Evolutionary conservation across 768 basidiomycete species (phyloP), one percentile per base, ranked within the genome.

Genomic region (Rhizopogon sp.): DNA sequence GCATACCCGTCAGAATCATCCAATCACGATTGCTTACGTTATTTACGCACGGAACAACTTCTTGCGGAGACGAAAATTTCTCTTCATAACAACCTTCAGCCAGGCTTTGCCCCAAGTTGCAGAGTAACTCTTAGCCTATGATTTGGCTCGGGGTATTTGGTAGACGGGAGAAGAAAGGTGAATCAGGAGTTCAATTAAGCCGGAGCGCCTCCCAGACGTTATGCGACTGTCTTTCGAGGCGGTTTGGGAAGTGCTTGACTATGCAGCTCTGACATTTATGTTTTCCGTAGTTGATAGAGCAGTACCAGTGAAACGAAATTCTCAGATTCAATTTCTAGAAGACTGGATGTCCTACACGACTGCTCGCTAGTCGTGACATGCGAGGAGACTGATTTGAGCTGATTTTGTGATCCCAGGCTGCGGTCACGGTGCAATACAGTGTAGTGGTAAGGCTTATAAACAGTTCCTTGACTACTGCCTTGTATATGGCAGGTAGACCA

Each of bases 141-240:
- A 31, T 56, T 57, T 73, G 72, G 74, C 75, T 65, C 64, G 58
- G 81, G 85, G 86, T 87, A 87, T 68, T 37, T 57, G 64, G 58
- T 71, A 69, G 74, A 64, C 74, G 81, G 74, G 56, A 79, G 74
- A 81, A 58, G 50, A 62, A 39, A 53, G 61, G 39, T 0, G 41
- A 43, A 57, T 40, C 16, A 62, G 49, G 84, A 76, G 79, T 76
- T 73, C 85, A 86, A 85, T 86, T 88, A 88, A 88, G 86, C 86
- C 86, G 86, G 85, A 87, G 84, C 81, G 68, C 72, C 74, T 76
- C 72, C 76, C 67, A 78, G 72, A 71, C 62, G 61, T 66, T 69
- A 59, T 58, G 66, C 66, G 66, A 69, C 73, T 65, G 63, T 62
- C 53, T 66, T 65, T 63, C 51, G 59, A 66, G 67, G 69, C 71